Evolutionary conservation across 306 rosid species (phyloP).

Genomic region (Citrullus colocynthis): DNA sequence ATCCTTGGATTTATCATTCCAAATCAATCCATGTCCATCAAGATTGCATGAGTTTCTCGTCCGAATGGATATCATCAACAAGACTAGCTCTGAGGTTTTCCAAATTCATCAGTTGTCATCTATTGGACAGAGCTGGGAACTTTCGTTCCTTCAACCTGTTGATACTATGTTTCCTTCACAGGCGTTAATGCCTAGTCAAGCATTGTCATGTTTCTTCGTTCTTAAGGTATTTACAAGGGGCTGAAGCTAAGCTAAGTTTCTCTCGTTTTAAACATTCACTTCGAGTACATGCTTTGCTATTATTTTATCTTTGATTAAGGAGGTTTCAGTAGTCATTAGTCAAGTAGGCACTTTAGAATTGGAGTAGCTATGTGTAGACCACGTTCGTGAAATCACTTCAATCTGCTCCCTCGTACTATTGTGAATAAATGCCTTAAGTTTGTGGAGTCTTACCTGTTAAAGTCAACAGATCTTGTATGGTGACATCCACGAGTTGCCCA

Average conservation of each 20-base stretch:
- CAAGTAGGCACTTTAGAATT: neutral
- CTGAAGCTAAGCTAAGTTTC: neutral
- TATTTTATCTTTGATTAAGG: neutral
- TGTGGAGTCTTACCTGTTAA: neutral
- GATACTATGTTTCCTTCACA: constrained; percentile 59
- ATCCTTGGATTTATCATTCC: constrained; percentile 77
- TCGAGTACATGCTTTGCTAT: neutral
- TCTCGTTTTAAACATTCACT: neutral
- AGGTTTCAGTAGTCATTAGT: neutral
- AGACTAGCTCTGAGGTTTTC: constrained; percentile 61
- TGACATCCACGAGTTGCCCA: neutral
- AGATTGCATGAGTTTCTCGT: constrained; percentile 80
- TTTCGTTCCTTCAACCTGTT: constrained; percentile 70
- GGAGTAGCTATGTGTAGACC: neutral
- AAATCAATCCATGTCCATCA: constrained; percentile 74
- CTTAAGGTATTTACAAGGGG: constrained; percentile 52
- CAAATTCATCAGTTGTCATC: constrained; percentile 75
- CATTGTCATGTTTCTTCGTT: constrained; percentile 75
- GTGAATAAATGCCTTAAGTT: neutral
- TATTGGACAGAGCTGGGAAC: constrained; percentile 61
- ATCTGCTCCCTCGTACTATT: neutral
- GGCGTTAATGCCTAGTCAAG: constrained; percentile 66
- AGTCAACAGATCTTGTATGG: neutral
- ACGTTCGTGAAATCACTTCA: neutral
- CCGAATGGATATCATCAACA: constrained; percentile 73